Evolutionary conservation across 345 rosid genomes (phyloP), one percentile per base, ranked within the genome.

Genomic region (Pseudoturritis turrita): DNA sequence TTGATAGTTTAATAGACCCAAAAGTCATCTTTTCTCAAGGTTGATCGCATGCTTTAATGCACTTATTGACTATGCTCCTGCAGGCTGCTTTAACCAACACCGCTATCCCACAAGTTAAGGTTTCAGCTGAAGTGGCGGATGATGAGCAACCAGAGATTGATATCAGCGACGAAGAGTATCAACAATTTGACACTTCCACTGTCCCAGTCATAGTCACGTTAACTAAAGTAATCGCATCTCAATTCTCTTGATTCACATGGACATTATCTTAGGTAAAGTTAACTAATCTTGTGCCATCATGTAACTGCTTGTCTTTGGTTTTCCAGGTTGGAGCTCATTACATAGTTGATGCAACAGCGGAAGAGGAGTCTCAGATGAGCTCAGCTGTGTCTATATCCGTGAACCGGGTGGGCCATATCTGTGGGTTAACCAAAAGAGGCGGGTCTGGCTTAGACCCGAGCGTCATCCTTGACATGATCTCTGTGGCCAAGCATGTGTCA

Each of bases 51-150:
- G 59, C 22, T 39, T 6, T 35, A 17, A 33, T 62, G 47, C 31
- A 61, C 58, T 68, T 52, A 54, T 35, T 54, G 65, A 26, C 58
- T 19, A 25, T 63, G 44, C 80, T 60, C 70, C 49, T 65, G 65
- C 77, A 94, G 97, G 97, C 97, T 83, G 97, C 98, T 58, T 79
- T 95, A 77, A 86, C 90, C 83, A 91, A 89, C 84, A 88, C 96
- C 1, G 92, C 85, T 76, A 83, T 95, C 62, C 99, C 99, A 68
- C 87, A 79, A 73, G 94, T 91, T 17, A 61, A 84, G 13, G 85
- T 91, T 35, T 78, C 89, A 62, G 86, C 84, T 1, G 84, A 77
- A 64, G 70, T 81, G 7, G 69, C 84, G 1, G 76, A 77, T 45
- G 94, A 87, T 76, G 99, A 86, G 72, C 92, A 88, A 77, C 99